A percentile compares a stretch with the other conserved stretches of the same genome.
Conservation (phyloP, 2,329 filamentous ascomycete genomes). For the Colletotrichum spinosum region DNA sequence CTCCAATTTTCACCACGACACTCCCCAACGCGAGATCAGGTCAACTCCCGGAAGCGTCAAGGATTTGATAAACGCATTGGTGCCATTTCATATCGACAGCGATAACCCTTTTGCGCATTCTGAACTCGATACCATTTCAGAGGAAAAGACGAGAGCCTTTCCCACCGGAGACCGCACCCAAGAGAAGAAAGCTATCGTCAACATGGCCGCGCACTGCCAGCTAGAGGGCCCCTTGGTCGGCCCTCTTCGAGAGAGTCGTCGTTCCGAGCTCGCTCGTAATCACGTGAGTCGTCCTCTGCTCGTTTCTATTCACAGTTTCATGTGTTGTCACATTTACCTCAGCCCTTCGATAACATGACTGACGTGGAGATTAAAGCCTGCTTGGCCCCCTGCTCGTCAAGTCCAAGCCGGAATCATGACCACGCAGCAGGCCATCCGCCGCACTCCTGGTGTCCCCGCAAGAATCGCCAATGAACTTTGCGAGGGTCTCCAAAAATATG, state of each 20-base stretch:
- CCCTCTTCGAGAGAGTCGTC: constrained; percentile 36
- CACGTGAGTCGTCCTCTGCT: constrained; percentile 29
- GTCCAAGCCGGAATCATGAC: constrained; percentile 38
- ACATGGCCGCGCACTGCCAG: constrained; percentile 37
- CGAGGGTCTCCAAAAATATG: constrained; percentile 39
- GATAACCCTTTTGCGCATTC: constrained; percentile 1
- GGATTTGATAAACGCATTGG: constrained; percentile 1
- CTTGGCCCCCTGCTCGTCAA: constrained; percentile 33
- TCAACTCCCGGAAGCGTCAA: constrained; percentile 1
- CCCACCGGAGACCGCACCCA: not conserved
- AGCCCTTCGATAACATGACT: not conserved
- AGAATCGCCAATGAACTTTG: constrained; percentile 37
- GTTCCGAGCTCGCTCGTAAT: constrained; percentile 34
- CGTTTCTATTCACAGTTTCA: not conserved
- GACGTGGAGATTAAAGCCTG: constrained; percentile 28
- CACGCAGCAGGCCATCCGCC: constrained; percentile 37
- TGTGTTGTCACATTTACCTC: not conserved
- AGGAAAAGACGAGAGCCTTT: constrained; percentile 10
- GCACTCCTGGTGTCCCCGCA: constrained; percentile 37
- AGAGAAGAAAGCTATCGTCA: constrained; percentile 4
- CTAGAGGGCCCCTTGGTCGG: constrained; percentile 36
- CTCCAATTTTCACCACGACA: constrained; percentile 2
- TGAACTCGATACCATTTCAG: constrained; percentile 16
- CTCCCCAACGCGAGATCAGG: constrained; percentile 8
- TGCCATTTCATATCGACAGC: not conserved